A percentile compares a stretch with the other conserved stretches of the same genome.
These are phyloP conservation scores for Sporothrix phasma DNA, from an alignment of 2,329 filamentous ascomycete genomes.

Conservation along the genomic window DNA sequence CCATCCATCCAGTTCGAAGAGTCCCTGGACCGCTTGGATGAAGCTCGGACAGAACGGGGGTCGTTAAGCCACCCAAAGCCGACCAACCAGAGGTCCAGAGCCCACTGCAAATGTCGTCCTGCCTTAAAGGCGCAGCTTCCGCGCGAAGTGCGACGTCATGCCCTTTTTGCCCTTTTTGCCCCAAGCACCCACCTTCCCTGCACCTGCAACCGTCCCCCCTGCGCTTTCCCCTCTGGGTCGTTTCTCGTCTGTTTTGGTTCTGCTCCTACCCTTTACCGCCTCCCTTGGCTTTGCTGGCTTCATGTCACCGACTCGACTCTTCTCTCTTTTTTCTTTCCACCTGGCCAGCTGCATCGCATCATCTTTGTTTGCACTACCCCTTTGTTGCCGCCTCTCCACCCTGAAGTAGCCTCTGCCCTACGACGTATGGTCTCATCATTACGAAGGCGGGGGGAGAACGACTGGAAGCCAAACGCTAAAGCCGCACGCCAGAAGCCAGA, in stretches of 20 bases:
- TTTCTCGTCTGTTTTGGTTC: not conserved
- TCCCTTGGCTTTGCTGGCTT: not conserved
- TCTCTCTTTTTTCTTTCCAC: not conserved
- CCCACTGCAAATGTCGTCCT: no score
- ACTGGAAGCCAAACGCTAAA: constrained; percentile 2
- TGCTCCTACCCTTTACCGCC: not conserved
- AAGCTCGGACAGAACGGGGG: not conserved
- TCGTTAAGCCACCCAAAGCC: not conserved
- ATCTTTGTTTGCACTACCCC: not conserved
- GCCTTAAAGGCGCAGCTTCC: no score
- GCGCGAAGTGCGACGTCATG: not conserved
- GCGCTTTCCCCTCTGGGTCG: not conserved
- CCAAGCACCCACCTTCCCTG: not conserved
- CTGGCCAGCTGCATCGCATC: not conserved
- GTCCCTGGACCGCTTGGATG: not conserved
- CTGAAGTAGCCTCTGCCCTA: not conserved
- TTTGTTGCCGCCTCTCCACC: not conserved
- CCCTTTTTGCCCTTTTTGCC: not conserved
- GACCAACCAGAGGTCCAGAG: not conserved
- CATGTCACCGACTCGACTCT: not conserved
- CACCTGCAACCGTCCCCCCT: not conserved
- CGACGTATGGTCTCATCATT: not conserved
- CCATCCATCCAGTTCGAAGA: no score
- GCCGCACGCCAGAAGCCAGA: not conserved
- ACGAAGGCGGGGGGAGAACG: constrained; percentile 3